Evolutionary conservation across 306 rosid species (phyloP).

Genomic region (Dalbergia cochinchinensis): DNA sequence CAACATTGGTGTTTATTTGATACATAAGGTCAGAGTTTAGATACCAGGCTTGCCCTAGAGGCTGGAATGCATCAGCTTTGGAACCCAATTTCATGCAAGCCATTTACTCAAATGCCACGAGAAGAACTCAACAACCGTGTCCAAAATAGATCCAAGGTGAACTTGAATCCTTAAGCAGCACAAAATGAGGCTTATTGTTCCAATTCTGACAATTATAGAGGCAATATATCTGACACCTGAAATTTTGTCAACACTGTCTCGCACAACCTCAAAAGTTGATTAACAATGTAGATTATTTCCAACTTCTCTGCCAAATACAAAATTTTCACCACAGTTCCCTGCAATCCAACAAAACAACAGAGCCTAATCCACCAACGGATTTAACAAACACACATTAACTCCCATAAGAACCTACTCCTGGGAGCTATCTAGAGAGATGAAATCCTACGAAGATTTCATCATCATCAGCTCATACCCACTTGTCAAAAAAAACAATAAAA

Average conservation of each 20-base stretch:
- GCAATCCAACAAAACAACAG: neutral
- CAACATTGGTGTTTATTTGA: slow-evolving; percentile 8
- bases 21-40: slow-evolving; percentile 31
- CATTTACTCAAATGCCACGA: slow-evolving; percentile 58
- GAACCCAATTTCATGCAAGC: slow-evolving; percentile 97
- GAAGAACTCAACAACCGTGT: slow-evolving; percentile 9
- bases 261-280: slow-evolving; percentile 10
- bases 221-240: slow-evolving; percentile 16
- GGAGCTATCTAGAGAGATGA: neutral
- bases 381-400: too few relatives aligned
- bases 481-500: neutral
- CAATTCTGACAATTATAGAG: slow-evolving; percentile 19
- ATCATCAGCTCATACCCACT: neutral
- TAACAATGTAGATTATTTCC: neutral
- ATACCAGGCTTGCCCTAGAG: slow-evolving; percentile 99
- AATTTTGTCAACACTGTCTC: slow-evolving; percentile 27
- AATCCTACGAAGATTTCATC: neutral
- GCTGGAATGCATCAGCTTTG: slow-evolving; percentile 88
- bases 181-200: slow-evolving; percentile 9
- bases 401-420: too few relatives aligned
- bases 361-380: neutral
- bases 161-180: slow-evolving; percentile 17
- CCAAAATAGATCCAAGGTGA: slow-evolving; percentile 29
- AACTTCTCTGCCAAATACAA: neutral
- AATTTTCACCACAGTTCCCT: neutral